These are phyloP conservation scores for Mortierella sp. DNA, from an alignment of 371 early-diverging fungal species.

Conservation along the genomic window DNA sequence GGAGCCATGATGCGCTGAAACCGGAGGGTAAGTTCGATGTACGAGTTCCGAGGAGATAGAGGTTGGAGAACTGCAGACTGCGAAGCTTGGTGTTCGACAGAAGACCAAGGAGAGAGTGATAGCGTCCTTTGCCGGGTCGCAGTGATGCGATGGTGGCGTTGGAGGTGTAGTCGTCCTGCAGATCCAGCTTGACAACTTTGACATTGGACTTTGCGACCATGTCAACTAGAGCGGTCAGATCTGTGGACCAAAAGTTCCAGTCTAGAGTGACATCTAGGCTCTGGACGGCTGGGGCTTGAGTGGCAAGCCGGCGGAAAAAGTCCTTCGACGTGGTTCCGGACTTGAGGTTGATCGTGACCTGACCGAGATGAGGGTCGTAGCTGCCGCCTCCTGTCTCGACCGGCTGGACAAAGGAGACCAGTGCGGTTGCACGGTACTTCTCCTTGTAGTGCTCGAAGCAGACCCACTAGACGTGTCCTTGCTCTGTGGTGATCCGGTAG, in stretches of 20 bases:
- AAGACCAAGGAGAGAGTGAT: background rate
- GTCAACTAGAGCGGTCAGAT: background rate
- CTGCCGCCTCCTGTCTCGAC: background rate
- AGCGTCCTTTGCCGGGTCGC: background rate
- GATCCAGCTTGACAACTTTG: slow-evolving; percentile 1
- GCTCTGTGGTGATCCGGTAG: slow-evolving; percentile 16
- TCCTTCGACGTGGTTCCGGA: slow-evolving; percentile 10
- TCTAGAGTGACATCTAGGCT: slow-evolving; percentile 7
- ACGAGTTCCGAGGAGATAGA: background rate
- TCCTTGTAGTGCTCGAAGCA: slow-evolving; percentile 17
- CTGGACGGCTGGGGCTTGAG: slow-evolving; percentile 5
- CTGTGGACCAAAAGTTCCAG: slow-evolving; percentile 5
- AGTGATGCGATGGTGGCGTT: background rate
- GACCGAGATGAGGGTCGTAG: slow-evolving; percentile 8
- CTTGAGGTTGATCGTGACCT: slow-evolving; percentile 9
- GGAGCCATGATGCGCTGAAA: background rate
- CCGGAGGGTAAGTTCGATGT: background rate
- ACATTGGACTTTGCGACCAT: background rate
- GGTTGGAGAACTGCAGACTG: background rate
- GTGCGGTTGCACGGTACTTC: background rate
- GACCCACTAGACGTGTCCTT: slow-evolving; percentile 34
- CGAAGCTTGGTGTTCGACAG: background rate
- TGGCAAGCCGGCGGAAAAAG: slow-evolving; percentile 5
- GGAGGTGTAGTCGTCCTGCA: background rate
- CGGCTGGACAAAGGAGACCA: background rate